Evolutionary conservation across 2,329 filamentous ascomycete species (phyloP), one percentile per base, ranked within the genome.

Genomic region (Ceratocystis colombiana): DNA sequence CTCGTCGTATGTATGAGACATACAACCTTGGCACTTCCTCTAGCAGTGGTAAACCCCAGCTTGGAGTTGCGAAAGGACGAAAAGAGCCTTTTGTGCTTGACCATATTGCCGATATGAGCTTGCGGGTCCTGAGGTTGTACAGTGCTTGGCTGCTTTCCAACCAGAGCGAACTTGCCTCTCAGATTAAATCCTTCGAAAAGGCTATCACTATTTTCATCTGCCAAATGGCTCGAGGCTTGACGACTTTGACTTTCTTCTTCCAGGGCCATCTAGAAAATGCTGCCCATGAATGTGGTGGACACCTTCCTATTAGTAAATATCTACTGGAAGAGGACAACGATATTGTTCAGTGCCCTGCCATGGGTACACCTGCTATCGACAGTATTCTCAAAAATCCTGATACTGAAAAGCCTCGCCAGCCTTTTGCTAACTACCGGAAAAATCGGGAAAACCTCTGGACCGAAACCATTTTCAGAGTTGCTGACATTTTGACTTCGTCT

Each of bases 41-140:
- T 46, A 20, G 37, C 61, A 62, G 64, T 30, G 50, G 20, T 28
- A 66, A 63, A 28, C 46, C 33, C 20, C 22, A 66, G 41, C 53
- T 63, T 73, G 77, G 86, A 85, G 78, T 72, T 74, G 71, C 41
- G 7, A 22, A 59, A 6, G 62, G 30, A 7, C 15, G 46, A 4
- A 37, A 63, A 2, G 25, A 44, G 12, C 48, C 46, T 22, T 61
- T 50, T 62, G 25, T 57, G 28, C 61, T 57, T 22, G 41, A 45
- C 30, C 17, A 46, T 28, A 45, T 62, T 22, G 66, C 62, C 17
- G 67, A 70, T 37, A 64, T 67, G 7, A 66, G 67, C 12, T 20
- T 70, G 12, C 62, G 67, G 8, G 65, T 70, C n/a, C 20, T 70
- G 44, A 64, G 69, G 3, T 53, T 70, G 15, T 70, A 67, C 30